These are phyloP conservation scores for Alternaria rosae DNA, from an alignment of 2,329 filamentous ascomycete genomes.

Conservation along the genomic window DNA sequence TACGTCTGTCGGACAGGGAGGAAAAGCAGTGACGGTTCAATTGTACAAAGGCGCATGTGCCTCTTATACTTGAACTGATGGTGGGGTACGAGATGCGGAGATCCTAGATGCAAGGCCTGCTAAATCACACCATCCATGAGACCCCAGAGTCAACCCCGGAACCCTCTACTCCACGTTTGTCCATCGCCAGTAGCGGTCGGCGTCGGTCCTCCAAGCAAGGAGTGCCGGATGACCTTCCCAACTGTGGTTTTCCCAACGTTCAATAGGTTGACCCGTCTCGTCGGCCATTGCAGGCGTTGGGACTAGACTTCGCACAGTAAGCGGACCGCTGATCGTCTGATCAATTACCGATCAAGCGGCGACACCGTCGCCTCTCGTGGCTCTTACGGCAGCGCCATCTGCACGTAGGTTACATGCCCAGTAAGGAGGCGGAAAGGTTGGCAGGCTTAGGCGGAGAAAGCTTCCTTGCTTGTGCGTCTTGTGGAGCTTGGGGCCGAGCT, in stretches of 20 bases:
- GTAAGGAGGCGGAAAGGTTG: conserved; percentile 12
- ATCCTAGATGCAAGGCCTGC: background rate
- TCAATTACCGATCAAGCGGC: background rate
- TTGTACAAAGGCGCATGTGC: background rate
- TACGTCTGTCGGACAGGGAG: conserved; percentile 3
- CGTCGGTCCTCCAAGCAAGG: background rate
- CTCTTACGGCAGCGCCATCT: background rate
- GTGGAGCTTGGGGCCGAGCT: conserved; percentile 21
- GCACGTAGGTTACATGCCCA: conserved; percentile 25
- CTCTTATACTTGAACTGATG: conserved; percentile 9
- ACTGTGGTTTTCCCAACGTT: background rate
- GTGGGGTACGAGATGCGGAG: conserved; percentile 13
- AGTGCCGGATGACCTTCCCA: conserved; percentile 10
- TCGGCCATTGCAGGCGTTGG: conserved; percentile 7
- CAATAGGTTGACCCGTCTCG: background rate
- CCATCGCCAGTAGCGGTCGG: background rate
- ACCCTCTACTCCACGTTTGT: conserved; percentile 5
- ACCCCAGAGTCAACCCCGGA: conserved; percentile 8
- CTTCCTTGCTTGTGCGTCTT: conserved; percentile 20
- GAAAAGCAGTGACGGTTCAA: conserved; percentile 1
- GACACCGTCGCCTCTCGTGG: background rate
- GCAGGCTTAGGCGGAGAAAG: conserved; percentile 27
- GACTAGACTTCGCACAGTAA: conserved; percentile 2
- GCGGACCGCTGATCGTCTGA: conserved; percentile 3
- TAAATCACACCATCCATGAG: background rate